Percentiles rank a stretch among this genome's conserved stretches.
These are phyloP conservation scores for Lactarius akahatsu DNA, from an alignment of 768 basidiomycete species.

Conservation along the genomic window DNA sequence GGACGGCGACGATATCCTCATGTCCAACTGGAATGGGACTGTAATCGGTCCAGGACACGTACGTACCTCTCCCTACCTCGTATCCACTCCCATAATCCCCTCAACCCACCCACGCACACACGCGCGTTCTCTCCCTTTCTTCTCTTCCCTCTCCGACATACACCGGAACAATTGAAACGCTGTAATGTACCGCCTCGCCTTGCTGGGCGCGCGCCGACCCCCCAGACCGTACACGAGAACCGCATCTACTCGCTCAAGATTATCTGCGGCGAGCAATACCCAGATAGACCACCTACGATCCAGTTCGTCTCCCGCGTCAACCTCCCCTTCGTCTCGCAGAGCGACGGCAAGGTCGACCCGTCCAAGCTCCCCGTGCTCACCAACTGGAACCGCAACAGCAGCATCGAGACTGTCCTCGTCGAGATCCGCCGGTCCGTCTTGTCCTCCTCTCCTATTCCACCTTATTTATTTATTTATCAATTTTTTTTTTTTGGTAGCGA, in stretches of 20 bases:
- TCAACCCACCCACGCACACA: conserved; percentile 17
- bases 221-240: conserved; percentile 95
- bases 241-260: conserved; percentile 96
- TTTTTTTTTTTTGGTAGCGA: conserved; percentile 61
- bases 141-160: not conserved
- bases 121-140: conserved; percentile 15
- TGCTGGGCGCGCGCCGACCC: conserved; percentile 1
- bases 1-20: conserved; percentile 93
- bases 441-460: not conserved
- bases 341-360: conserved; percentile 76
- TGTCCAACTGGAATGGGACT: conserved; percentile 98
- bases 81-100: conserved; percentile 9
- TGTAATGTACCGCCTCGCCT: not conserved
- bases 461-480: not conserved
- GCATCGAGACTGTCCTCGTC: conserved; percentile 88
- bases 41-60: conserved; percentile 99
- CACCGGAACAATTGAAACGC: not conserved
- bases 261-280: conserved; percentile 72
- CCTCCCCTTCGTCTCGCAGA: conserved; percentile 82
- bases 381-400: conserved; percentile 72
- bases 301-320: conserved; percentile 90
- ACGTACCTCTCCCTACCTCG: conserved; percentile 36
- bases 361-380: conserved; percentile 68
- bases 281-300: conserved; percentile 74
- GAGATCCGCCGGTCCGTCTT: conserved; percentile 80